Conservation (phyloP, 1,284 basidiomycete genomes). For the Leccinum fallax region DNA sequence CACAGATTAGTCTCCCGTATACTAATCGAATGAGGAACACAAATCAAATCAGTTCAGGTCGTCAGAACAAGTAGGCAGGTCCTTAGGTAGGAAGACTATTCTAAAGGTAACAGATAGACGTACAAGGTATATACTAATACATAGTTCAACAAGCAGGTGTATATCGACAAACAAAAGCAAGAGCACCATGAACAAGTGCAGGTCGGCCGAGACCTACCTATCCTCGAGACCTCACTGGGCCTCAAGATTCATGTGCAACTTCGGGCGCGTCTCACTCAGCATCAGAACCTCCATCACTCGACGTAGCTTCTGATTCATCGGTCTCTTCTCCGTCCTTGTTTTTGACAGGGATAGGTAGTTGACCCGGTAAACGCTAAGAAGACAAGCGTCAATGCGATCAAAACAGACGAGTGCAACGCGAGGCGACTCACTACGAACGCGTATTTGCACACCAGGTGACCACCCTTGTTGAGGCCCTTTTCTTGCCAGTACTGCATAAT, state of each 20-base stretch:
- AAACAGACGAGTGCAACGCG: neutral
- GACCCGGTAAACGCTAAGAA: constrained; percentile 58
- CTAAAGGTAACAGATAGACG: neutral
- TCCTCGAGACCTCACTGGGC: neutral
- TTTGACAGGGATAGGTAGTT: constrained; percentile 54
- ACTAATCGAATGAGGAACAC: too few species aligned
- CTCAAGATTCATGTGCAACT: neutral
- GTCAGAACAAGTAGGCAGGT: too few species aligned
- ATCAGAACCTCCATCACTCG: constrained; percentile 10
- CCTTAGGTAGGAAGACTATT: too few species aligned
- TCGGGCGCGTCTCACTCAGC: constrained; percentile 7
- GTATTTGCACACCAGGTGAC: constrained; percentile 78
- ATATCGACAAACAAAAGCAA: neutral
- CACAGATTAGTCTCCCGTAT: too few species aligned
- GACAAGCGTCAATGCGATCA: neutral
- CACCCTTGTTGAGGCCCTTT: constrained; percentile 60
- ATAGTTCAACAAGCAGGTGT: neutral
- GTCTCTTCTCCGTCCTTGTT: constrained; percentile 18
- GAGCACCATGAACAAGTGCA: neutral
- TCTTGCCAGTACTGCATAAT: constrained; percentile 65
- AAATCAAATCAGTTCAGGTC: too few species aligned
- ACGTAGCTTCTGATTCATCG: constrained; percentile 15
- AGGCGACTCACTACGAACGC: constrained; percentile 62
- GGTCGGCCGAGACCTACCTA: neutral
- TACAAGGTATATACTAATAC: neutral